phyloP scores from a whole-genome alignment of 345 rosid species.

The Rhodamnia rubescens region DNA sequence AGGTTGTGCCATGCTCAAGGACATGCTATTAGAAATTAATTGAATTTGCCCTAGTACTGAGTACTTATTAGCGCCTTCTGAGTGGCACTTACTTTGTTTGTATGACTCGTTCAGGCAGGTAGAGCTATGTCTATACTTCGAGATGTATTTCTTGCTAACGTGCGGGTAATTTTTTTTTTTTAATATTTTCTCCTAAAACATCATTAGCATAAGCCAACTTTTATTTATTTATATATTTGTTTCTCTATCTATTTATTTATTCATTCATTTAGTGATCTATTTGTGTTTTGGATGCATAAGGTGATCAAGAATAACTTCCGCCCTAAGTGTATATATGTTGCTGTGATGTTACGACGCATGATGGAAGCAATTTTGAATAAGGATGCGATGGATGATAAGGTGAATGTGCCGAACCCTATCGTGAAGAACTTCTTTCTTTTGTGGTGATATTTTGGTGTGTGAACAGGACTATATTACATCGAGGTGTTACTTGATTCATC shows the following conservation, averaged over 20 bases:
- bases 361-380: conserved; percentile 89
- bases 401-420: conserved; percentile 5
- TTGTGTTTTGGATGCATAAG: conserved; percentile 20
- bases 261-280: not conserved
- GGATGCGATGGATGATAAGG: conserved; percentile 99
- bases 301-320: conserved; percentile 57
- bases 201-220: not conserved
- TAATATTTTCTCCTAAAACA: not conserved
- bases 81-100: not conserved
- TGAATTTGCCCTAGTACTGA: not conserved
- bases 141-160: conserved; percentile 81
- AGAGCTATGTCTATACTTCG: conserved; percentile 51
- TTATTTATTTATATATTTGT: not conserved
- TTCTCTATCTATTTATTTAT: not conserved
- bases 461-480: not conserved
- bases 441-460: not conserved
- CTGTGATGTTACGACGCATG: conserved; percentile 90
- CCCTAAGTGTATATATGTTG: conserved; percentile 88
- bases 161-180: conserved; percentile 47
- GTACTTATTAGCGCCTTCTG: not conserved
- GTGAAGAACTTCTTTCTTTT: not conserved
- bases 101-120: conserved; percentile 38
- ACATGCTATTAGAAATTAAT: not conserved
- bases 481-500: not conserved
- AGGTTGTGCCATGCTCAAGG: conserved; percentile 23